Base-by-base conservation (phyloP, 345 rosid species). In the Gossypium longicalyx region DNA sequence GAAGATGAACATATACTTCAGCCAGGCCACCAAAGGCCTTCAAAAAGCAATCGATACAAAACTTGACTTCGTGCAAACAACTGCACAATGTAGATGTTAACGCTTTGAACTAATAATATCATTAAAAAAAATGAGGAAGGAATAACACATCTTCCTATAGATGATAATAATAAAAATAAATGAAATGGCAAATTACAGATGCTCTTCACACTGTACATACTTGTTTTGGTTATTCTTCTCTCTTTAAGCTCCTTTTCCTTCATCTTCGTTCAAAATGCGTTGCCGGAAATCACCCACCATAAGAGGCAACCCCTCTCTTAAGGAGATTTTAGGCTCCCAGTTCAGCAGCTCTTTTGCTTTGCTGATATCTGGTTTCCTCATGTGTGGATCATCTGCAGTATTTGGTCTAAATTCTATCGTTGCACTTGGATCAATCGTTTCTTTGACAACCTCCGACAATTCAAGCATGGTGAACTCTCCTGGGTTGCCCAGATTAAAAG, bases 381-480 rank as follows among this genome's bases (percentile, higher is more conserved):
- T 93, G 76, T 91, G 97, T 22, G 99, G 99, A 84, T 95, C 98
- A 57, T 95, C 99, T 1, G 94, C 96, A 59, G 99, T 95, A 79
- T 95, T 95, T 29, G 94, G 90, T 79, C 23, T 90, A 82, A 87
- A 95, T 76, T 93, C 98, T 84, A 95, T 87, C 7, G 91, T 89
- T 53, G 99, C 98, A 61, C 96, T 95, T 8, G 99, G 78, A 82
- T 95, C 99, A 54, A 95, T 93, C n/a, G 87, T 89, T 73, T 93
- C 92, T 79, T 93, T 95, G 25, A 95, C 98, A 59, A 93, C 96
- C 97, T 94, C 97, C 29, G 98, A 97, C 74, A 94, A 94, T 80
- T 94, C 98, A 38, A 94, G 87, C 98, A 94, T 94, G 58, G 97
- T 94, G 80, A 94, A 94, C 80, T 94, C 98, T 78, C 98, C 98